phyloP scores from a whole-genome alignment of 2,329 filamentous ascomycete species.

The Aspergillus sp. region DNA sequence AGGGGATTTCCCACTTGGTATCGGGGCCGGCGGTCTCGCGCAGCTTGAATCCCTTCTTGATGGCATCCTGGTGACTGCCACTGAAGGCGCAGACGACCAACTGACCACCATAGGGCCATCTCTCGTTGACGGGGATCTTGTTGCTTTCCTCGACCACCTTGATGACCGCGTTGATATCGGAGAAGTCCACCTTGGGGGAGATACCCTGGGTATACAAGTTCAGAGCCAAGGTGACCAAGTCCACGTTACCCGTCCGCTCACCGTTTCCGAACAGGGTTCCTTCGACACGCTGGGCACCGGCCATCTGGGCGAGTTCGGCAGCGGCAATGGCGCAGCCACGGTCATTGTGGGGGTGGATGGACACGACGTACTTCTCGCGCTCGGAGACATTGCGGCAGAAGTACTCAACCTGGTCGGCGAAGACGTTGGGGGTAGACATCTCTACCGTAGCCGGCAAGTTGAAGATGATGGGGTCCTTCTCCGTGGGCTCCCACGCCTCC shows the following conservation, averaged over 20 bases:
- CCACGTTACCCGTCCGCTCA: conserved; percentile 92
- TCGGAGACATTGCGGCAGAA: conserved; percentile 86
- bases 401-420: conserved; percentile 94
- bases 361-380: conserved; percentile 83
- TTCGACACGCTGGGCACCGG: conserved; percentile 89
- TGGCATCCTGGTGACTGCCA: conserved; percentile 91
- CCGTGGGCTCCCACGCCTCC: conserved; percentile 82
- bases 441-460: conserved; percentile 96
- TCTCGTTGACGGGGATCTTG: conserved; percentile 89
- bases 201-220: conserved; percentile 96
- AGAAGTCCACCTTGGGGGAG: conserved; percentile 83
- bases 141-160: conserved; percentile 88
- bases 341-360: conserved; percentile 93
- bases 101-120: conserved; percentile 86
- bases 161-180: conserved; percentile 81
- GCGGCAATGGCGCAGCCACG: conserved; percentile 86
- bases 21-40: conserved; percentile 67
- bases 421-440: conserved; percentile 91
- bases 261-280: conserved; percentile 94
- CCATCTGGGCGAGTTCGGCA: conserved; percentile 93
- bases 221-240: conserved; percentile 85
- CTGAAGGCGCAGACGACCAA: conserved; percentile 92
- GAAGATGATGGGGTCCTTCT: conserved; percentile 84
- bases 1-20: conserved; percentile 80
- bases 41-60: conserved; percentile 78